These are phyloP conservation scores for Trametes punicea DNA, from an alignment of 768 basidiomycete genomes.

Conservation along the genomic window DNA sequence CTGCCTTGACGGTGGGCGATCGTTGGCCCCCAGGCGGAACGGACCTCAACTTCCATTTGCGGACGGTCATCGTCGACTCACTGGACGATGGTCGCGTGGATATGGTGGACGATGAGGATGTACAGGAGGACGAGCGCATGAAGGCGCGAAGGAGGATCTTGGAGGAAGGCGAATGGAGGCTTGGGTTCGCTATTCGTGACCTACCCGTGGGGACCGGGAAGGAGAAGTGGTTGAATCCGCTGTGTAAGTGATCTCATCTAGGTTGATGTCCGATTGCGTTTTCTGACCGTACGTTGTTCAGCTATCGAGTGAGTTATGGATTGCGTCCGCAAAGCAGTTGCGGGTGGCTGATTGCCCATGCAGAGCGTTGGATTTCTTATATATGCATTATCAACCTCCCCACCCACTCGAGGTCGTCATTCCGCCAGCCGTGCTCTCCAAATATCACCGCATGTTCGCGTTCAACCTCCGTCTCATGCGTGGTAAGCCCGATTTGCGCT, in stretches of 20 bases:
- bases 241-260: constrained; percentile 54
- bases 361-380: constrained; percentile 86
- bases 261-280: not conserved
- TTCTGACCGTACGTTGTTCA: constrained; percentile 36
- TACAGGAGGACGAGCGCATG: not conserved
- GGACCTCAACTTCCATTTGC: constrained; percentile 77
- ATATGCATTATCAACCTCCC: constrained; percentile 86
- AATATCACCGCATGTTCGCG: constrained; percentile 82
- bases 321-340: constrained; percentile 31
- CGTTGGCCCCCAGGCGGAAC: constrained; percentile 87
- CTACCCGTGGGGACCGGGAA: constrained; percentile 58
- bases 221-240: constrained; percentile 79
- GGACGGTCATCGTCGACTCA: constrained; percentile 84
- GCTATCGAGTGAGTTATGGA: constrained; percentile 40
- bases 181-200: constrained; percentile 84
- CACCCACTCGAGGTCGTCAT: constrained; percentile 72
- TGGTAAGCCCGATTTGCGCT: too few species aligned
- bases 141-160: constrained; percentile 26
- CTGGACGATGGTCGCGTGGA: constrained; percentile 38
- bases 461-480: constrained; percentile 76
- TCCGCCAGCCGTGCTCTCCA: constrained; percentile 66
- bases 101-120: not conserved
- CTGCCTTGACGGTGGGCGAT: constrained; percentile 65
- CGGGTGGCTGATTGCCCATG: not conserved
- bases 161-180: constrained; percentile 67